A percentile compares a stretch with the other conserved stretches of the same genome.
Evolutionary conservation across 2,329 filamentous ascomycete genomes (phyloP).

Genomic region (Penicillium oxalicum): DNA sequence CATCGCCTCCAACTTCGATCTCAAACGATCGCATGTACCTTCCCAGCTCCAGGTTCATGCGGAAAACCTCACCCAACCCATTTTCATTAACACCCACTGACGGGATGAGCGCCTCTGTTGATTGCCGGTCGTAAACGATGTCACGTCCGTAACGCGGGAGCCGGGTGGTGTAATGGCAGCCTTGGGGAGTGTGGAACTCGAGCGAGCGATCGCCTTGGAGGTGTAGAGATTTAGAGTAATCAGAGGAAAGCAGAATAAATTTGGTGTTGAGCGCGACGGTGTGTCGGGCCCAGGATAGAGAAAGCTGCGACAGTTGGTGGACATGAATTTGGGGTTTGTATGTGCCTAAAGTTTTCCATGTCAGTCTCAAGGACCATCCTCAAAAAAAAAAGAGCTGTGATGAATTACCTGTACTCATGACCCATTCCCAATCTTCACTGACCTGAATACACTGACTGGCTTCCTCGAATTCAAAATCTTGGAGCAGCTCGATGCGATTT

Average conservation of each 20-base stretch:
- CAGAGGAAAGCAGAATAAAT: constrained; percentile 78
- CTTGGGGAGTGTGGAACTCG: constrained; percentile 86
- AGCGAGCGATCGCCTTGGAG: constrained; percentile 85
- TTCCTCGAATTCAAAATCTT: constrained; percentile 97
- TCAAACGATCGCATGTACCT: constrained; percentile 94
- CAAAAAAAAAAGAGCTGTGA: too few species aligned
- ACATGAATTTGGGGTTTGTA: constrained; percentile 83
- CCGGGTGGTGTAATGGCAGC: constrained; percentile 81
- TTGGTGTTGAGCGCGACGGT: constrained; percentile 88
- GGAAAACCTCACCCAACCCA: constrained; percentile 84
- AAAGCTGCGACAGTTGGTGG: constrained; percentile 89
- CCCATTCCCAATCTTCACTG: constrained; percentile 94
- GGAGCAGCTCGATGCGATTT: constrained; percentile 86
- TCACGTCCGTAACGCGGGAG: constrained; percentile 90
- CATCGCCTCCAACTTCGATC: constrained; percentile 80
- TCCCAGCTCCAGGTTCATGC: constrained; percentile 84
- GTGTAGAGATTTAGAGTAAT: constrained; percentile 92
- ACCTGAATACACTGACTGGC: constrained; percentile 84
- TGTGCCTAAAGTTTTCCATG: constrained; percentile 42
- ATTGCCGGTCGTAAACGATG: constrained; percentile 73
- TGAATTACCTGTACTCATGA: constrained; percentile 77
- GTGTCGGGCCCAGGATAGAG: constrained; percentile 88
- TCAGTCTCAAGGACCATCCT: constrained; percentile 4
- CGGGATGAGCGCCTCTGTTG: constrained; percentile 79
- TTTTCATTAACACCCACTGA: constrained; percentile 81